phyloP scores from a whole-genome alignment of 352 stramenopile genomes.

The Globisporangium camurandrum region DNA sequence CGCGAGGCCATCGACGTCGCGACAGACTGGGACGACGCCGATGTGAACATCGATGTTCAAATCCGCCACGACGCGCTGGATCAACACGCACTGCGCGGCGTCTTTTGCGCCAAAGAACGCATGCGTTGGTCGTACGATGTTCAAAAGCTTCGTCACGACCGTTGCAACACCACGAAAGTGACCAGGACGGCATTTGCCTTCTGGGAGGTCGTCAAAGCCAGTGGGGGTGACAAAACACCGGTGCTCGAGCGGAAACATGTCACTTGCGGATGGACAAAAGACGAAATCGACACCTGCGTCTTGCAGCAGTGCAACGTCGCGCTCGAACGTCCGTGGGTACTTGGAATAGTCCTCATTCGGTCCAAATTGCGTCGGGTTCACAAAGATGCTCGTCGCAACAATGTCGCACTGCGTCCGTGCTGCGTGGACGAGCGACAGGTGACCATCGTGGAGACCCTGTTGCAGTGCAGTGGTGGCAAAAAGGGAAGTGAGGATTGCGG shows the following conservation, averaged over 20 bases:
- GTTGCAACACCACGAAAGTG: constrained; percentile 99
- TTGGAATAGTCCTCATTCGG: constrained; percentile 97
- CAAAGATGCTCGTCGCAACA: constrained; percentile 95
- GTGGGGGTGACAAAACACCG: constrained; percentile 90
- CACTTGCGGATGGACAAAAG: constrained; percentile 72
- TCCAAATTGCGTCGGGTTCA: constrained; percentile 99
- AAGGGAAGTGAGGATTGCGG: too few species aligned
- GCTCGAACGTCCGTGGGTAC: constrained; percentile 96
- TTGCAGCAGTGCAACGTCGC: constrained; percentile 84
- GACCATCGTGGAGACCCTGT: constrained; percentile 94
- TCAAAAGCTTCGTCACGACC: constrained; percentile 99
- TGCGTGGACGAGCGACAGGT: constrained; percentile 86
- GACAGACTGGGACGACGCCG: constrained; percentile 86
- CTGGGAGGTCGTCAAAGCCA: constrained; percentile 91
- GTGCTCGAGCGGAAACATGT: constrained; percentile 87
- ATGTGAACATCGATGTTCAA: constrained; percentile 94
- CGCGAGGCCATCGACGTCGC: constrained; percentile 94
- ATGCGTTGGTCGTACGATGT: constrained; percentile 94
- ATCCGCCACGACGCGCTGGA: constrained; percentile 94
- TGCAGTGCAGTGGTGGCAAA: too few species aligned
- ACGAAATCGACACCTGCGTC: constrained; percentile 88
- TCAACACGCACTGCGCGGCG: constrained; percentile 94
- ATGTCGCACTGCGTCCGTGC: constrained; percentile 90
- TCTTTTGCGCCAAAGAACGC: constrained; percentile 99
- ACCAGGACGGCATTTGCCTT: constrained; percentile 90